phyloP scores from a whole-genome alignment of 2,329 filamentous ascomycete species.

The Ceratocystis colombiana region DNA sequence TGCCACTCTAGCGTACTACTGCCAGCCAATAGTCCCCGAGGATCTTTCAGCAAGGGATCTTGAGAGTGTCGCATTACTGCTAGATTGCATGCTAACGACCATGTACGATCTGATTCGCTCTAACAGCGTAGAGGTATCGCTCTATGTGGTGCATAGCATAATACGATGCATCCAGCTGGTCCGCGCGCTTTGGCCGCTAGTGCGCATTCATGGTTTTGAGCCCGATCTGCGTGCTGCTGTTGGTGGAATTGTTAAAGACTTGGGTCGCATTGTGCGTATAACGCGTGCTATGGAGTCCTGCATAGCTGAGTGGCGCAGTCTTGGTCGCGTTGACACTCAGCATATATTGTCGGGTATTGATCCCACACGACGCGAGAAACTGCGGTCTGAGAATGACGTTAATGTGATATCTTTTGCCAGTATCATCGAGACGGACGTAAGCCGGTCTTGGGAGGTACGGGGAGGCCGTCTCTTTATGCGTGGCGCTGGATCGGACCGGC shows the following conservation, averaged over 20 bases:
- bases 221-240: background rate
- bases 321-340: conserved; percentile 10
- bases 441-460: conserved; percentile 27
- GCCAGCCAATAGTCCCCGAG: conserved; percentile 5
- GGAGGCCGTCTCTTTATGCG: conserved; percentile 27
- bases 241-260: background rate
- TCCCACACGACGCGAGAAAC: conserved; percentile 34
- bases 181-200: conserved; percentile 5
- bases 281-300: conserved; percentile 8
- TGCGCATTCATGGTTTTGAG: conserved; percentile 16
- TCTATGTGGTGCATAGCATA: conserved; percentile 15
- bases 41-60: conserved; percentile 15
- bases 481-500: conserved; percentile 20
- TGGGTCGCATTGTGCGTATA: conserved; percentile 9
- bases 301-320: conserved; percentile 7
- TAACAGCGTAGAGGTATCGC: conserved; percentile 1
- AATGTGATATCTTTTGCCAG: conserved; percentile 33
- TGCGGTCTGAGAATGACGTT: conserved; percentile 32
- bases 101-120: conserved; percentile 21
- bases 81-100: conserved; percentile 7
- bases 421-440: conserved; percentile 30
- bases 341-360: conserved; percentile 29
- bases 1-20: conserved; percentile 34
- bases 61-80: background rate
- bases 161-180: conserved; percentile 5